Base-by-base conservation (phyloP, 177 flowering plant species). In the Vitis hybrid region DNA sequence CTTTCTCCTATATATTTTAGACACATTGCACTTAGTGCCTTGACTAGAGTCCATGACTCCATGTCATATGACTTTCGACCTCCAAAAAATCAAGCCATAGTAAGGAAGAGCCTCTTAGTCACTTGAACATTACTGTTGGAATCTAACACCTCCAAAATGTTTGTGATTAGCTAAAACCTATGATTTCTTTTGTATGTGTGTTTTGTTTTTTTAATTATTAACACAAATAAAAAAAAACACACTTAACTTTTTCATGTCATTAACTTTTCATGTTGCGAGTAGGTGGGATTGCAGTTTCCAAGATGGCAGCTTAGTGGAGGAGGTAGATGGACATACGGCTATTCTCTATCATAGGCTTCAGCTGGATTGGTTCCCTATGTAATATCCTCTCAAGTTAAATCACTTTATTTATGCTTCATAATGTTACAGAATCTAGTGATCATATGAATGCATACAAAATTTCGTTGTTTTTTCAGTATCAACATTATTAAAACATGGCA, bases 241-340 rank as follows among this genome's bases (percentile, higher is more conserved):
- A 51, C 15, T 65, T 39, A 7, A 11, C 48, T 65, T 56, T 23
- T 55, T 52, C 23, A 34, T 59, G 59, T 60, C 15, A 12, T 4
- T 34, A n/a, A 66, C 2, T 19, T 68, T 60, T 61, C 49, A 65
- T 78, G 52, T 66, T 45, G 58, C 70, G 48, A 76, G 80, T 79
- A 96, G 99, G 86, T 96, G 99, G 99, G 99, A 96, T 79, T 88
- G 93, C 81, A 88, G 94, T 74, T 96, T 96, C 80, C 97, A 92
- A 72, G 74, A 87, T 81, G 99, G 99, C 64, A 94, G 98, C 78
- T 86, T 96, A 81, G 99, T 96, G 65, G 97, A 96, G 84, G 99
- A 96, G 81, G 98, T 96, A 50, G 99, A 96, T 83, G 99, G 99
- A 55, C 98, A 96, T 80, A 96, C 99, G 23, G 98, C 99, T 45